Conservation (phyloP, 1,284 basidiomycete genomes). For the Albatrellus sp. region DNA sequence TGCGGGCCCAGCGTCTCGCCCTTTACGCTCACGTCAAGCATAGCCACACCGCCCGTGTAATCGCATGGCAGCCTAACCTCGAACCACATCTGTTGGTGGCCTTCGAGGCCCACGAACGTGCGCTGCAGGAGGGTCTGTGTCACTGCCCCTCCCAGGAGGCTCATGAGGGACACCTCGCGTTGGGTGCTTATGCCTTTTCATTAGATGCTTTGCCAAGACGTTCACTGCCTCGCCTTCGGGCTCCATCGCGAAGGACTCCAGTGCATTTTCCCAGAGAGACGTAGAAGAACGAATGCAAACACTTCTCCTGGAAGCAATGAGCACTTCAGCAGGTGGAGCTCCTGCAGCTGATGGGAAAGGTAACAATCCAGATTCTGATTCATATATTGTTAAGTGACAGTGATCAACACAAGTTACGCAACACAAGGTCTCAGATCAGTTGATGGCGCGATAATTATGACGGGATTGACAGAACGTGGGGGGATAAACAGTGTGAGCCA, state of each 20-base stretch:
- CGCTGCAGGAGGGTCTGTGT: not conserved
- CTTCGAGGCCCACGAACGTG: conserved; percentile 3
- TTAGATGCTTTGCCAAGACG: not conserved
- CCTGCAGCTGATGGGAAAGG: conserved; percentile 21
- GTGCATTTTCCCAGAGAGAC: conserved; percentile 23
- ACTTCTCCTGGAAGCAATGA: conserved; percentile 50
- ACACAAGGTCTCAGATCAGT: not conserved
- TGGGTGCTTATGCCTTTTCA: not conserved
- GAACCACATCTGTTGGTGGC: conserved; percentile 23
- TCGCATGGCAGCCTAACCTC: conserved; percentile 23
- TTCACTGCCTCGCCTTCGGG: not conserved
- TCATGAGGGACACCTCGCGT: not conserved
- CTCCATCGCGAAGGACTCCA: conserved; percentile 13
- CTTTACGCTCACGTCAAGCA: conserved; percentile 24
- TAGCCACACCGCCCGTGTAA: conserved; percentile 5
- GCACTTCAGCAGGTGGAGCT: conserved; percentile 39
- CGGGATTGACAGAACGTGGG: too few species aligned
- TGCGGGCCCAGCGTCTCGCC: conserved; percentile 28
- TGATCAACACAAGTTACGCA: not conserved
- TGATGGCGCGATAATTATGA: too few species aligned
- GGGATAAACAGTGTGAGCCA: too few species aligned
- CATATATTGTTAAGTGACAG: not conserved
- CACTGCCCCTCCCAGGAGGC: too few species aligned
- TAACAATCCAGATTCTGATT: not conserved
- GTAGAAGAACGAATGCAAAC: conserved; percentile 25